These are phyloP conservation scores for Suhomyces wounanorum DNA, from an alignment of 1,139 yeast genomes.

Conservation along the genomic window DNA sequence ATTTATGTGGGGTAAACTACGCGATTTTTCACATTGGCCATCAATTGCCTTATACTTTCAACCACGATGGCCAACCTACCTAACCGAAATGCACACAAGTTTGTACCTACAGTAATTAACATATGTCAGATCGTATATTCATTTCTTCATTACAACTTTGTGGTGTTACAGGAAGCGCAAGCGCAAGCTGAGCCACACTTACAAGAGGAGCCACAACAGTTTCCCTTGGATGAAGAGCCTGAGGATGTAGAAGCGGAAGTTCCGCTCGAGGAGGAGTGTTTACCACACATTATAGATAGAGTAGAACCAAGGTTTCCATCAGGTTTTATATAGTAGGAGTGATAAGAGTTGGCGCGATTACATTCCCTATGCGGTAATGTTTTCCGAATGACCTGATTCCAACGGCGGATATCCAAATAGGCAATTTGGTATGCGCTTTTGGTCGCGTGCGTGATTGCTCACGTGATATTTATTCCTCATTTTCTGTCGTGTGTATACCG, in stretches of 20 bases:
- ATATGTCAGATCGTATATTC: neutral
- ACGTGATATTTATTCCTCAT: no score
- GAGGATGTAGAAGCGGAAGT: conserved; percentile 15
- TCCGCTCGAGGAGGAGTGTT: conserved; percentile 17
- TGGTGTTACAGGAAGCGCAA: conserved; percentile 44
- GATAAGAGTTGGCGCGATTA: conserved; percentile 5
- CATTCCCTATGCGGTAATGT: neutral
- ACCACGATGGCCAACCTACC: neutral
- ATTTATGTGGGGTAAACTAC: neutral
- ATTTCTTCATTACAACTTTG: conserved; percentile 33
- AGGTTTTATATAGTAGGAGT: conserved; percentile 1
- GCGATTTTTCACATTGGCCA: no score
- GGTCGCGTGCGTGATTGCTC: neutral
- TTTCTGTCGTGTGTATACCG: no score
- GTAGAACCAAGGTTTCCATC: neutral
- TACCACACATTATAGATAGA: conserved; percentile 26
- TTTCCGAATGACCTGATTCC: conserved; percentile 1
- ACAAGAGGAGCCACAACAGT: conserved; percentile 43
- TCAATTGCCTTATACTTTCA: no score
- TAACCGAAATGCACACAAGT: neutral
- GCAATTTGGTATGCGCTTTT: neutral
- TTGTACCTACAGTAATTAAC: neutral
- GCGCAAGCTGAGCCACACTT: conserved; percentile 47
- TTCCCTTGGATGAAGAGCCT: conserved; percentile 6
- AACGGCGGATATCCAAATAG: neutral